These are phyloP conservation scores for Globisporangium alternatum DNA, from an alignment of 352 stramenopile genomes.

Conservation along the genomic window DNA sequence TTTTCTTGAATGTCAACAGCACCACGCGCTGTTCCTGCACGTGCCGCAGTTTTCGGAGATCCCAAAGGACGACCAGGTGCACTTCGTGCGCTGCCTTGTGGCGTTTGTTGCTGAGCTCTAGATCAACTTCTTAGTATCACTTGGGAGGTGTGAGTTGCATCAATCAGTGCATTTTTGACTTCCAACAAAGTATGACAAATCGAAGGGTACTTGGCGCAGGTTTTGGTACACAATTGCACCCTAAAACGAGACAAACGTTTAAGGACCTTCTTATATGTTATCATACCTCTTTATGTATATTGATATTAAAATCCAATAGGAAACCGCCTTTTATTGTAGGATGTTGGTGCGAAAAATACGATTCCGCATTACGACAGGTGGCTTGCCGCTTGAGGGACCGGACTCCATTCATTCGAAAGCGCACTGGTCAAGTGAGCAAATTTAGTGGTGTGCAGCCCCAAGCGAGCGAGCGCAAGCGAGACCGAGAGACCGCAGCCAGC, in stretches of 20 bases:
- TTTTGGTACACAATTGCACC: not conserved
- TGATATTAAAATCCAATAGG: not conserved
- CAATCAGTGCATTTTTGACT: not conserved
- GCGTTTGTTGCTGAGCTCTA: conserved; percentile 42
- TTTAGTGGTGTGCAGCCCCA: conserved; percentile 20
- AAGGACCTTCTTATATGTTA: not conserved
- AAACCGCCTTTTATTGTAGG: too few species aligned
- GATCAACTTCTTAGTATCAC: not conserved
- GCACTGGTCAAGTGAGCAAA: conserved; percentile 7
- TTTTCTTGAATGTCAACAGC: conserved; percentile 21
- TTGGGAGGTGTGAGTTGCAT: not conserved
- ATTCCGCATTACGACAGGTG: not conserved
- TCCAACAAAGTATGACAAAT: not conserved
- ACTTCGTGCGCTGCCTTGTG: conserved; percentile 56
- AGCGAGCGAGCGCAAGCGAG: not conserved
- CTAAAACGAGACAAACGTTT: not conserved
- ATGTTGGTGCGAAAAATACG: not conserved
- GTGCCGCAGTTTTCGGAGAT: conserved; percentile 65
- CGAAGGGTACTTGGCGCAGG: not conserved
- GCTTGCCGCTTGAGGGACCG: not conserved
- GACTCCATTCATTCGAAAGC: not conserved
- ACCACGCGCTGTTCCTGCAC: conserved; percentile 74
- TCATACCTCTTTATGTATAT: not conserved
- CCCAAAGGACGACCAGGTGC: conserved; percentile 55
- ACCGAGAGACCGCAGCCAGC: conserved; percentile 3